Evolutionary conservation across 192 early-diverging fungal species (phyloP), one percentile per base, ranked within the genome.

Genomic region (Neocallimastix lanati): DNA sequence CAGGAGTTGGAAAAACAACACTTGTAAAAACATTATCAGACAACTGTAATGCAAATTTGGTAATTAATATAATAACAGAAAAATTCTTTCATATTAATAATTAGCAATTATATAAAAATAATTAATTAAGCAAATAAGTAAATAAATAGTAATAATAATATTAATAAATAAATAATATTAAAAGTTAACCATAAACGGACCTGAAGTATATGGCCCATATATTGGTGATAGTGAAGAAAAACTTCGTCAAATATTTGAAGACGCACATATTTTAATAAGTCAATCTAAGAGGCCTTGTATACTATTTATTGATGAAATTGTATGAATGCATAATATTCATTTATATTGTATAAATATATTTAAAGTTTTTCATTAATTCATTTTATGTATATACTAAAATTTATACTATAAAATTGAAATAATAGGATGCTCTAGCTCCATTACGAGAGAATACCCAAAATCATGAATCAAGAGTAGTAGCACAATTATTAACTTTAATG

Each of bases 251-350:
- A 89, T 87, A 78, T 98, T 98, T 81, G 81, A 81, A 2, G 88
- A 92, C 79, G 96, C 96, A 12, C 85, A 87, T 28, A 78, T 79
- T 0, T 30, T 84, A 16, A 67, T 67, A n/a, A 85, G 87, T 13
- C 28, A 81, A 7, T 77, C 80, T 2, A 79, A 83, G 9, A 33
- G 78, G 21, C 86, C 94, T 0, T 89, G 91, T 77, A 93, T 99
- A 36, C 81, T 99, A 28, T 99, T 99, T 85, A 98, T 99, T 78
- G 97, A 99, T 84, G 97, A 99, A 82, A 89, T 99, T 67, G 93
- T 93, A 84, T 83, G 88, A 79, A 7, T 18, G n/a, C n/a, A n/a
- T n/a, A n/a, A n/a, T n/a, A n/a, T n/a, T n/a, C n/a, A n/a, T n/a
- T n/a, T n/a, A n/a, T n/a, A n/a, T n/a, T n/a, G n/a, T n/a, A n/a